phyloP scores from a whole-genome alignment of 768 basidiomycete species.

The Leccinum subtestaceum region DNA sequence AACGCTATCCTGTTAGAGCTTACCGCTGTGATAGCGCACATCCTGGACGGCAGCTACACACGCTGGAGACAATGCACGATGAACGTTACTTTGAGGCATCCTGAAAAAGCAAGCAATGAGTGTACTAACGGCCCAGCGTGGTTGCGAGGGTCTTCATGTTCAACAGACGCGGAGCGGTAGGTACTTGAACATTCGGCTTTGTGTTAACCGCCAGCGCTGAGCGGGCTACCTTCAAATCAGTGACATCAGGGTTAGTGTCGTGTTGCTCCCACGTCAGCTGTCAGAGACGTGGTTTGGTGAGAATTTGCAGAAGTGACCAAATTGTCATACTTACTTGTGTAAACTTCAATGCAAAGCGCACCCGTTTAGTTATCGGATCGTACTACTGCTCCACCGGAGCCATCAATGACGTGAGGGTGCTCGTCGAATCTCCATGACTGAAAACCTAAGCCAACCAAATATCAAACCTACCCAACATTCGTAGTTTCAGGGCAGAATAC shows the following conservation, averaged over 20 bases:
- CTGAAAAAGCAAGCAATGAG: not conserved
- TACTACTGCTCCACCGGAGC: not conserved
- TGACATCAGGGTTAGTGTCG: not conserved
- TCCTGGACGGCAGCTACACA: not conserved
- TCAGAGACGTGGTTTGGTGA: not conserved
- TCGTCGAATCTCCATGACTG: not conserved
- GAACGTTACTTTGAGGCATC: not conserved
- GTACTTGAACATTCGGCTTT: not conserved
- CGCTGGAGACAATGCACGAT: not conserved
- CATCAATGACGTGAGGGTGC: not conserved
- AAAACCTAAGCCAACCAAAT: not conserved
- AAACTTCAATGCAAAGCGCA: not conserved
- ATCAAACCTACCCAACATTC: not conserved
- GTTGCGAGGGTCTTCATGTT: not conserved
- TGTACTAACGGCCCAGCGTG: not conserved
- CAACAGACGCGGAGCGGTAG: not conserved
- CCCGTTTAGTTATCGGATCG: not conserved
- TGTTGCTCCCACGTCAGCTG: not conserved
- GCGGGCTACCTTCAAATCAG: not conserved
- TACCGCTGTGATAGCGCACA: not conserved
- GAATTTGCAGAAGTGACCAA: not conserved
- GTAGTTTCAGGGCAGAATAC: not conserved
- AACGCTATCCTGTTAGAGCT: not conserved
- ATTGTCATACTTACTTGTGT: not conserved
- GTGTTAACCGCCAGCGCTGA: not conserved